Conservation (phyloP, 805 yeast genomes). For the Candida qinlingensis region DNA sequence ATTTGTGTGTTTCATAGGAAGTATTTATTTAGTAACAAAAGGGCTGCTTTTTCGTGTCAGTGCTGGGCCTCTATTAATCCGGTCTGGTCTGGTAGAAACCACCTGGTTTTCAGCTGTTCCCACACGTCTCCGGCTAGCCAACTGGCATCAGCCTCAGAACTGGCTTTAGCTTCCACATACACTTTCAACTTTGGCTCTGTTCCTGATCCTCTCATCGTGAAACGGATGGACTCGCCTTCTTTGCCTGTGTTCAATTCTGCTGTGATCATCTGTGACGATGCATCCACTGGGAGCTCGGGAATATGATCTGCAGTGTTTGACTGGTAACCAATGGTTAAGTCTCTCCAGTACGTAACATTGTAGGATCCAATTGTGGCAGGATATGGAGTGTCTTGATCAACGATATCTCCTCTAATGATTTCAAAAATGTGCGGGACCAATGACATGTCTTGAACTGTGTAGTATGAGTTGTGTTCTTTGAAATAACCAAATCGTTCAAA, state of each 20-base stretch:
- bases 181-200: constrained; percentile 94
- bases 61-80: constrained; percentile 23
- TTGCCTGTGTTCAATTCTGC: constrained; percentile 34
- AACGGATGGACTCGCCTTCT: constrained; percentile 43
- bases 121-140: constrained; percentile 60
- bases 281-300: constrained; percentile 69
- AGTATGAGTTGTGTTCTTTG: constrained; percentile 85
- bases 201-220: constrained; percentile 92
- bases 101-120: constrained; percentile 48
- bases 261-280: constrained; percentile 83
- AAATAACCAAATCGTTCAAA: constrained; percentile 69
- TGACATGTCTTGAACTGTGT: constrained; percentile 50
- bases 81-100: constrained; percentile 63
- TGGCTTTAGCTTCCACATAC: constrained; percentile 73
- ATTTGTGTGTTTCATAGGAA: too few relatives aligned
- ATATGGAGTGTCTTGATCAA: constrained; percentile 12
- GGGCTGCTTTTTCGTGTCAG: neutral
- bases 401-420: constrained; percentile 37
- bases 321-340: constrained; percentile 78
- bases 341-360: constrained; percentile 65
- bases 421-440: constrained; percentile 52
- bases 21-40: too few relatives aligned
- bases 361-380: constrained; percentile 56
- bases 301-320: constrained; percentile 50
- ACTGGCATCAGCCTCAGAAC: constrained; percentile 41